Conservation (phyloP, 1,284 basidiomycete genomes). For the Schizopora paradoxa region DNA sequence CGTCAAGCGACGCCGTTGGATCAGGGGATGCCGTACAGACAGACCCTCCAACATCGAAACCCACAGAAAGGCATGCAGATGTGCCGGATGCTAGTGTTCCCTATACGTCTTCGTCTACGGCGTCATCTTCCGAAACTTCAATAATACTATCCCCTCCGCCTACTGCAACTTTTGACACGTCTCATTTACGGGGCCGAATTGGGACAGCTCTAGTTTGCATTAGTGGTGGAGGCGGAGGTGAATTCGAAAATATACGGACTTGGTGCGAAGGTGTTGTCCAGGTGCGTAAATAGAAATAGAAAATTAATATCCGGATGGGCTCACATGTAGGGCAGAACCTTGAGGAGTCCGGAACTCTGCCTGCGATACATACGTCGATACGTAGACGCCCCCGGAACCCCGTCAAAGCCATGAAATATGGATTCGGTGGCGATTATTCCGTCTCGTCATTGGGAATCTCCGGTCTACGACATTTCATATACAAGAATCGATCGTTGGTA, state of each 20-base stretch:
- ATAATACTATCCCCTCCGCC: neutral
- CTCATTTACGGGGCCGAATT: conserved; percentile 13
- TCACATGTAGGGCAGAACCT: conserved; percentile 43
- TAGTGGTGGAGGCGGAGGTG: conserved; percentile 56
- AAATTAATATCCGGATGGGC: conserved; percentile 1
- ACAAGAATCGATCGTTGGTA: conserved; percentile 84
- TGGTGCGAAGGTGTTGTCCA: conserved; percentile 68
- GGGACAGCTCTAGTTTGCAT: conserved; percentile 60
- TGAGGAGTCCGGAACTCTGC: conserved; percentile 51
- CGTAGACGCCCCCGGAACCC: too few species aligned
- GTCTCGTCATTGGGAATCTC: conserved; percentile 76
- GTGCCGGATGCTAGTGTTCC: neutral
- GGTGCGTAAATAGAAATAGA: conserved; percentile 32
- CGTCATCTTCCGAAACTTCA: neutral
- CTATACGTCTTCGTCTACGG: neutral
- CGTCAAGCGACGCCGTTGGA: conserved; percentile 1
- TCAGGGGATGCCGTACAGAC: neutral
- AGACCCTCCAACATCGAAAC: neutral
- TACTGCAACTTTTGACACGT: neutral
- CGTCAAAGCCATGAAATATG: too few species aligned
- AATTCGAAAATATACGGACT: conserved; percentile 61
- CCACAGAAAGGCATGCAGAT: neutral
- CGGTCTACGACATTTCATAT: conserved; percentile 89
- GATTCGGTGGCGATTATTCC: conserved; percentile 60
- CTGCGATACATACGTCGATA: conserved; percentile 30